Evolutionary conservation across 768 basidiomycete species (phyloP), one percentile per base, ranked within the genome.

Genomic region (Mycena amicta): DNA sequence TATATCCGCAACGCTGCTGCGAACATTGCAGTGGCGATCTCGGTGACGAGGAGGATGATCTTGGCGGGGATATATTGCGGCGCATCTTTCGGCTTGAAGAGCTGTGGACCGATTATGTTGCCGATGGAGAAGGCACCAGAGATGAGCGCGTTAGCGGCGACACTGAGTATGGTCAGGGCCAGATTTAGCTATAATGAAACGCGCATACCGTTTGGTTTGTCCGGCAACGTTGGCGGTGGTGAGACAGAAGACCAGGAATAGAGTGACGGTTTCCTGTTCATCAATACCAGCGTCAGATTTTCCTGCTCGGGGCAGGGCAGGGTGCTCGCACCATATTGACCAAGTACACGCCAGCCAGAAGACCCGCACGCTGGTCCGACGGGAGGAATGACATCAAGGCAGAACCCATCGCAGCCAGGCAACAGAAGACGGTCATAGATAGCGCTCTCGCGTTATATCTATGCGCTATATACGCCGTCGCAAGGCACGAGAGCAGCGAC

Each of bases 321-420:
- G n/a, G n/a, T n/a, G n/a, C n/a, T n/a, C 52, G 23, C 28, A 64
- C 62, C 58, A 60, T 60, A 30, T 64, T 60, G 18, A 64, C 59
- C 4, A 64, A 52, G 41, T 64, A 64, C 3, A 64, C 51, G 27
- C 62, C 62, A 1, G 62, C 62, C 12, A 64, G 28, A 20, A 60
- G 55, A 2, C 62, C 62, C 3, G 58, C 59, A 13, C 56, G 52
- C 4, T 64, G 31, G 2, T 51, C 41, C 6, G 58, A 25, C 12
- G 62, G 62, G 18, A 64, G 33, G 49, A 64, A 64, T 8, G 62
- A 60, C 62, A 64, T 64, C 4, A 64, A 41, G 3, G 30, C 62
- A 3, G 59, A 53, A 11, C 62, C 62, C 50, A 55, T 40, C 1
- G 56, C 62, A 28, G 62, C 59, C 13, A 60, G 31, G 15, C 53